phyloP scores from a whole-genome alignment of 306 rosid species.

The Carpinus fangiana region DNA sequence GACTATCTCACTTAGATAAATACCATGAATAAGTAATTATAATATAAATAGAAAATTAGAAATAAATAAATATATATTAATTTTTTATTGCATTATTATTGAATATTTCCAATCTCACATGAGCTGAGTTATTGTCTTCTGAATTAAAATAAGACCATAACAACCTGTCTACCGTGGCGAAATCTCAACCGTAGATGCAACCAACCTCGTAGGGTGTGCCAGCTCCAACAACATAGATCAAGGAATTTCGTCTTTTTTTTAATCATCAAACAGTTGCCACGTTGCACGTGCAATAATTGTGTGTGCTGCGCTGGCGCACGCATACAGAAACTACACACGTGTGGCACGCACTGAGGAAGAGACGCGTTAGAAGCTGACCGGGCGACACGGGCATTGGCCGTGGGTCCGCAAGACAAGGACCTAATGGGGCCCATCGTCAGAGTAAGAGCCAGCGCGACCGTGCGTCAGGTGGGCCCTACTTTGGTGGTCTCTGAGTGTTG shows the following conservation, averaged over 20 bases:
- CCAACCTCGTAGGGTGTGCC: slow-evolving; percentile 7
- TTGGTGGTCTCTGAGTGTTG: slow-evolving; percentile 34
- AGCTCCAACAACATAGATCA: slow-evolving; percentile 14
- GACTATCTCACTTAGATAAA: background rate
- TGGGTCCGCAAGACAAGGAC: slow-evolving; percentile 54
- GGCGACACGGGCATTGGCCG: slow-evolving; percentile 35
- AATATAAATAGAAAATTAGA: background rate
- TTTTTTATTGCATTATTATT: background rate
- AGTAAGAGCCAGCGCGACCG: slow-evolving; percentile 50
- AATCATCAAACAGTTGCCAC: slow-evolving; percentile 17
- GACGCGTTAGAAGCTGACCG: slow-evolving; percentile 31
- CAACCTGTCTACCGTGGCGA: background rate
- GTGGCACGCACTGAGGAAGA: slow-evolving; percentile 17
- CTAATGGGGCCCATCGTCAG: background rate
- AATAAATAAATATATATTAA: background rate
- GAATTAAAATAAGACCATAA: background rate
- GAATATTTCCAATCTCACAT: background rate
- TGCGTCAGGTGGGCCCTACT: slow-evolving; percentile 48
- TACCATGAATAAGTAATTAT: background rate
- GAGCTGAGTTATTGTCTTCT: background rate
- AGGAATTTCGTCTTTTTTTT: background rate
- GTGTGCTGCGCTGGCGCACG: slow-evolving; percentile 15
- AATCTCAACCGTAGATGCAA: slow-evolving; percentile 9
- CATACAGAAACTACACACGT: slow-evolving; percentile 35
- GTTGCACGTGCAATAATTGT: slow-evolving; percentile 25